Evolutionary conservation across 257 asterid species (phyloP).

Genomic region (Solanum neorickii): DNA sequence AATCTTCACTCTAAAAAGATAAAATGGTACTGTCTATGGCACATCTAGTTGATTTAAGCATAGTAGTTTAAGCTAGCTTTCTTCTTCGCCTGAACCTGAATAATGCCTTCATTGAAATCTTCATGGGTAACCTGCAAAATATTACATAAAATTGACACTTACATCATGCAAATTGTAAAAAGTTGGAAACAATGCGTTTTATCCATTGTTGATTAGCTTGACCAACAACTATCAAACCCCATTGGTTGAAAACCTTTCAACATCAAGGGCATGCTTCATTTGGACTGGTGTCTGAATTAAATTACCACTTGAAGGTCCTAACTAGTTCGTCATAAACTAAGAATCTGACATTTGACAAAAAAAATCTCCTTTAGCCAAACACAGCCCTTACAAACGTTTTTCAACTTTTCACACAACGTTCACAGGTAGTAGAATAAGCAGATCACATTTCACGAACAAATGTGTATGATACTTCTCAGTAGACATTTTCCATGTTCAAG

Average conservation of each 20-base stretch:
- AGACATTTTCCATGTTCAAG: background rate
- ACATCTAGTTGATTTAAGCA: slow-evolving; percentile 25
- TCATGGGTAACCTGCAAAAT: slow-evolving; percentile 70
- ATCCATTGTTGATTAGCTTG: background rate
- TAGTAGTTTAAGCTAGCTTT: slow-evolving; percentile 78
- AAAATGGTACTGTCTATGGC: background rate
- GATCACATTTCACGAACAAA: background rate
- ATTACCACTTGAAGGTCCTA: background rate
- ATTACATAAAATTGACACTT: background rate
- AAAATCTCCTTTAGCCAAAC: background rate
- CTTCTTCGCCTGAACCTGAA: slow-evolving; percentile 94
- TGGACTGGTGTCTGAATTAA: background rate
- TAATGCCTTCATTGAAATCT: slow-evolving; percentile 90
- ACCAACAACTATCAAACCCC: background rate
- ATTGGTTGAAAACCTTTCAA: background rate
- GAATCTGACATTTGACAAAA: background rate
- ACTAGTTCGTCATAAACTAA: background rate
- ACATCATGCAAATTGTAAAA: background rate
- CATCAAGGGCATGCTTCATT: background rate
- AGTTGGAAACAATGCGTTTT: background rate
- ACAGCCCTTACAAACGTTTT: background rate
- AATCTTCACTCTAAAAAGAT: background rate
- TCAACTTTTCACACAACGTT: background rate
- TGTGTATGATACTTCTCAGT: background rate
- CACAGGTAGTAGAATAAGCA: background rate